These are phyloP conservation scores for Abortiporus biennis DNA, from an alignment of 1,284 basidiomycete species.

Conservation along the genomic window DNA sequence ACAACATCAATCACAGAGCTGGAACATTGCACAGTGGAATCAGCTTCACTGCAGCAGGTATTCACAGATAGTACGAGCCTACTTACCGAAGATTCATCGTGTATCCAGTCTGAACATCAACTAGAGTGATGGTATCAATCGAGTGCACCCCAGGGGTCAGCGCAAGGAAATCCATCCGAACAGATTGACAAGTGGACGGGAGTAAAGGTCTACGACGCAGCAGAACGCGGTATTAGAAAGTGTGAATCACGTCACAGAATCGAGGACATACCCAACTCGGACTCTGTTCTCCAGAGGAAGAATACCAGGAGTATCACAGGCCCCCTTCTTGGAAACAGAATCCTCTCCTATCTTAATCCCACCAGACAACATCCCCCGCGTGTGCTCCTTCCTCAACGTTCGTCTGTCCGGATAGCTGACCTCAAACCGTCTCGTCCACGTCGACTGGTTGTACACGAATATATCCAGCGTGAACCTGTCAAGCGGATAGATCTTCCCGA, in stretches of 20 bases:
- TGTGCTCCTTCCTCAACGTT: slow-evolving; percentile 33
- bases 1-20: slow-evolving; percentile 67
- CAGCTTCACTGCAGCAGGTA: not conserved
- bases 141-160: slow-evolving; percentile 75
- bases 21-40: not conserved
- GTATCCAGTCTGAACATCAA: slow-evolving; percentile 68
- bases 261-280: slow-evolving; percentile 62
- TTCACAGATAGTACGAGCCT: not conserved
- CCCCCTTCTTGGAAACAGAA: slow-evolving; percentile 32
- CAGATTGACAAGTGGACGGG: slow-evolving; percentile 77
- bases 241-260: too few species aligned
- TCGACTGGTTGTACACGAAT: slow-evolving; percentile 84
- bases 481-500: slow-evolving; percentile 53
- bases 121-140: slow-evolving; percentile 67
- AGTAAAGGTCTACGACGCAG: slow-evolving; percentile 56
- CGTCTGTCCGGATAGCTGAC: slow-evolving; percentile 59
- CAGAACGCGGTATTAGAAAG: too few species aligned
- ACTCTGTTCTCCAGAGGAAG: slow-evolving; percentile 78
- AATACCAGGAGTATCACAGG: too few species aligned
- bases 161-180: slow-evolving; percentile 83
- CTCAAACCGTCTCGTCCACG: slow-evolving; percentile 73
- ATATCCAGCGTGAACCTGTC: slow-evolving; percentile 81
- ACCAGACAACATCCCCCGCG: not conserved
- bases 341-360: slow-evolving; percentile 25
- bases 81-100: slow-evolving; percentile 68